These are phyloP conservation scores for Blastobotrys indianensis DNA, from an alignment of 1,139 yeast genomes.

Conservation along the genomic window DNA sequence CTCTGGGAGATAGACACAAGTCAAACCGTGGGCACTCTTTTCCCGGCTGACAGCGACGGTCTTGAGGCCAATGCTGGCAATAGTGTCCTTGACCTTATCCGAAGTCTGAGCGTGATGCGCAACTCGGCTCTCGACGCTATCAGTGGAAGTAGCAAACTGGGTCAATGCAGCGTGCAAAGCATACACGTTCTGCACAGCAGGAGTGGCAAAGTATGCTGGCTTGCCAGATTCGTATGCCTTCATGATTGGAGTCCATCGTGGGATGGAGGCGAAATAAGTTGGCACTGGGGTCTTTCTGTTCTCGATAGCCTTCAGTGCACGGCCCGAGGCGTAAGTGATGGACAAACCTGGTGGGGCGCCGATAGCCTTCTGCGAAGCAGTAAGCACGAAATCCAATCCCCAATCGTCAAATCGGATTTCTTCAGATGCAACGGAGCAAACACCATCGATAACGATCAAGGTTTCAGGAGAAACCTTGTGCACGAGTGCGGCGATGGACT, in stretches of 20 bases:
- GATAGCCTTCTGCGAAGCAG: conserved; percentile 93
- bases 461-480: conserved; percentile 70
- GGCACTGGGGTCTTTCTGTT: conserved; percentile 47
- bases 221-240: conserved; percentile 75
- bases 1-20: conserved; percentile 82
- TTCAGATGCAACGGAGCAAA: conserved; percentile 90
- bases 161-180: conserved; percentile 74
- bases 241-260: conserved; percentile 89
- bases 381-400: conserved; percentile 82
- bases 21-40: conserved; percentile 80
- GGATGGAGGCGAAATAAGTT: conserved; percentile 67
- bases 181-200: conserved; percentile 80
- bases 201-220: conserved; percentile 90
- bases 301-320: conserved; percentile 64
- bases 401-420: conserved; percentile 78
- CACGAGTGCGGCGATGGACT: conserved; percentile 55
- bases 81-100: conserved; percentile 54
- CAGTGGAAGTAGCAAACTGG: conserved; percentile 53
- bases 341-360: conserved; percentile 94
- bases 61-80: conserved; percentile 53
- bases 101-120: conserved; percentile 59
- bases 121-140: conserved; percentile 56
- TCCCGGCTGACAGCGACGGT: conserved; percentile 55
- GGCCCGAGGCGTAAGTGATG: conserved; percentile 64
- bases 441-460: conserved; percentile 83